Base-by-base conservation (phyloP, 2,329 filamentous ascomycete species). In the Teratosphaeria destructans region DNA sequence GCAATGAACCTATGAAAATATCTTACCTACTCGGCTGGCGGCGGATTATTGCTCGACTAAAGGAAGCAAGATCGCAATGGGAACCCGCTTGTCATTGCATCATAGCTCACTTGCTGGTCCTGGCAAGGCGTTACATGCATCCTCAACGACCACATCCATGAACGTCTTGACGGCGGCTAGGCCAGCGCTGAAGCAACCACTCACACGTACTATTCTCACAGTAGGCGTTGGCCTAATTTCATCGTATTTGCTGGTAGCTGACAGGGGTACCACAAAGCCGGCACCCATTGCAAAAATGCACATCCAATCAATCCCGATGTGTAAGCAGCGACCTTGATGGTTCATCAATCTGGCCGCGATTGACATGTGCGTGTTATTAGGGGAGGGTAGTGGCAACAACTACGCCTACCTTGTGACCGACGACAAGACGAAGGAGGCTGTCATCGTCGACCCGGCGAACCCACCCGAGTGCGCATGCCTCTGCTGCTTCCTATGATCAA, bases 221-320 rank as follows among this genome's bases (percentile, higher is more conserved):
- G 67, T 68, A 66, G 58, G 66, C 56, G 61, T 63, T 29, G 37
- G 60, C 11, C 47, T 67, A 4, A 37, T 55, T 47, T 63, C 53
- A 52, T 64, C 54, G 54, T 61, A 62, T 54, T 6, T 59, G 10
- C n/a, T 19, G 55, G n/a, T 59, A 16, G 63, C 68, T 70, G 64
- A 70, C 64, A 11, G 23, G 7, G n/a, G 35, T 19, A n/a, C 27
- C 35, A 16, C 55, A 54, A 65, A 69, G 64, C 62, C 64, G 59
- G 60, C 59, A 35, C 57, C 29, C 37, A 43, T 60, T 37, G 62
- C 67, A 61, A 71, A 71, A 61, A 94, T 94, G 89, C 88, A 93
- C 83, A 87, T 93, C 77, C 83, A 89, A 76, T 88, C 88, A 66
- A 93, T 94, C 76, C 88, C 89, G 60, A 93, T 94, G 88, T 93